These are phyloP conservation scores for Naganishia onofrii DNA, from an alignment of 768 basidiomycete species.

Conservation along the genomic window DNA sequence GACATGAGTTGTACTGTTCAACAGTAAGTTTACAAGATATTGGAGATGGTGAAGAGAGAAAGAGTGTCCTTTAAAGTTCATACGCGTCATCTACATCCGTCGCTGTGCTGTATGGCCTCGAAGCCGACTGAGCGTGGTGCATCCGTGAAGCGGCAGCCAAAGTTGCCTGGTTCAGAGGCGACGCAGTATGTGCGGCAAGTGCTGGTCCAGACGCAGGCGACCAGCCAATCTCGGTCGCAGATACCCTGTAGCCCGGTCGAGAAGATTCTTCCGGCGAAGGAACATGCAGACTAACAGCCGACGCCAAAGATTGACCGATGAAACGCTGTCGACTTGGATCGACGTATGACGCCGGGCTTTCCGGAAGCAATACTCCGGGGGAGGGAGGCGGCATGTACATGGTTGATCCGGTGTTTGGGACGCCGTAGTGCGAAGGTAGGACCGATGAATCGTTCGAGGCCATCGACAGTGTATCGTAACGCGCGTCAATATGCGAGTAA, in stretches of 20 bases:
- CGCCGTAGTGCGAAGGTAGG: background rate
- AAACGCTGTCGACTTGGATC: background rate
- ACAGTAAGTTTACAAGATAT: background rate
- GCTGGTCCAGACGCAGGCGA: background rate
- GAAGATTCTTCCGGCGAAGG: background rate
- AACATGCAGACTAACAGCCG: constrained; percentile 16
- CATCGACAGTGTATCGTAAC: background rate
- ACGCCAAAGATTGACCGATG: background rate
- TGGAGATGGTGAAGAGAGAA: background rate
- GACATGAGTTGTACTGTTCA: background rate
- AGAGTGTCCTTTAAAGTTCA: background rate
- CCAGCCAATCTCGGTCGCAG: background rate
- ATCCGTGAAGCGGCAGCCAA: background rate
- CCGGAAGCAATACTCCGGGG: constrained; percentile 18
- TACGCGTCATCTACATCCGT: background rate
- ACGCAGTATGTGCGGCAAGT: background rate
- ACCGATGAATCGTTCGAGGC: background rate
- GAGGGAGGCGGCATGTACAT: constrained; percentile 12
- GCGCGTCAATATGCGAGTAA: background rate
- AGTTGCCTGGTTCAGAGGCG: background rate
- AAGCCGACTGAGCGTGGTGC: background rate
- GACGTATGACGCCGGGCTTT: constrained; percentile 19
- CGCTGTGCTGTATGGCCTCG: background rate
- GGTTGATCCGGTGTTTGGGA: background rate
- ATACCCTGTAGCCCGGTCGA: background rate